Evolutionary conservation across 2,329 filamentous ascomycete genomes (phyloP).

Genomic region (Apiospora marii): DNA sequence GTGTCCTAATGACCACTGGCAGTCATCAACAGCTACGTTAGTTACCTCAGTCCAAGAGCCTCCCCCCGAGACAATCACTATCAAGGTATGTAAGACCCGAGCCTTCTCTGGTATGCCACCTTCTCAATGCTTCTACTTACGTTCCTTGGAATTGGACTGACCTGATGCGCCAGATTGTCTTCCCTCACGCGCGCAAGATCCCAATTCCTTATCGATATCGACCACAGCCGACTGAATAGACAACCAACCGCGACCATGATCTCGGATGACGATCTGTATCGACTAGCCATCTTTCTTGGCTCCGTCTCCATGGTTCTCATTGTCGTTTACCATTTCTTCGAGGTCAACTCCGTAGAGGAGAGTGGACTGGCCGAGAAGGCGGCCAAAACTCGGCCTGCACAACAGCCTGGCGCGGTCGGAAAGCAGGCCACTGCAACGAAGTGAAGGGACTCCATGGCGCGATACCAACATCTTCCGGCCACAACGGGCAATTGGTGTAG

Average conservation of each 20-base stretch:
- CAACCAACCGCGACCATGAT: conserved; percentile 75
- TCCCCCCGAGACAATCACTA: not conserved
- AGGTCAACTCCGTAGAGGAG: conserved; percentile 76
- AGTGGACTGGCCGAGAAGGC: conserved; percentile 38
- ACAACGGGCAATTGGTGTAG: not conserved
- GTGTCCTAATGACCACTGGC: not conserved
- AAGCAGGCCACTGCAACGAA: conserved; percentile 30
- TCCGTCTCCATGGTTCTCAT: conserved; percentile 90
- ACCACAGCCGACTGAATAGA: conserved; percentile 2
- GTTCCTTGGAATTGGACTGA: not conserved
- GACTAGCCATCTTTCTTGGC: conserved; percentile 91
- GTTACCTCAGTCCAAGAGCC: not conserved
- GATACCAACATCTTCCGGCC: not conserved
- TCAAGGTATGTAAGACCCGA: not conserved
- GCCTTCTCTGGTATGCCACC: not conserved
- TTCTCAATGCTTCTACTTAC: not conserved
- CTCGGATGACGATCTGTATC: conserved; percentile 89
- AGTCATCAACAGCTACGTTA: not conserved
- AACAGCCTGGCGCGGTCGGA: conserved; percentile 34
- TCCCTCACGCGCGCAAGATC: not conserved
- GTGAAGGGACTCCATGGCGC: not conserved
- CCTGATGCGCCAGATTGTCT: not conserved
- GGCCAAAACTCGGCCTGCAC: conserved; percentile 39
- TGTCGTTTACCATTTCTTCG: conserved; percentile 94
- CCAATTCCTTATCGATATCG: conserved; percentile 11